Base-by-base conservation (phyloP, 768 basidiomycete genomes). In the Baorangia bicolor region DNA sequence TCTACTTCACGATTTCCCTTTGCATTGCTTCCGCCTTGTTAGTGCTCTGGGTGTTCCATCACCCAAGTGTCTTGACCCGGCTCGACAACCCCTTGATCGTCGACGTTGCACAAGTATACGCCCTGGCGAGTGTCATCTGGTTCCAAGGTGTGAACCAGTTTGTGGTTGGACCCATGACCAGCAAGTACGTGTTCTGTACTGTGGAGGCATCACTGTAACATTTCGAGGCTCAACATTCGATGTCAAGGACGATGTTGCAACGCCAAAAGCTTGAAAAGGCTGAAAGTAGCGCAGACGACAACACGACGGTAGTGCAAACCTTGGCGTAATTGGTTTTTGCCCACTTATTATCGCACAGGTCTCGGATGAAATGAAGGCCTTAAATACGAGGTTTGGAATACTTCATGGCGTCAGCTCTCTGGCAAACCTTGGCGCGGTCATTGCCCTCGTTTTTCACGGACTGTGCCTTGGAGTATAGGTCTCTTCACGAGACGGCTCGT, bases 191-290 rank as follows among this genome's bases (percentile, higher is more conserved):
- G 66, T 37, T 41, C 25, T 37, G 11, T 31, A 21, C 8, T 6
- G 11, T 5, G 34, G 14, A 25, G 10, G 4, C 38, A 31, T 51
- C 27, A 33, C 18, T 21, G 16, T n/a, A 33, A 23, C 21, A 49
- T 41, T 18, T 28, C 37, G n/a, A 33, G 30, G 18, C 39, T 16
- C 5, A 13, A 35, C 21, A 11, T 23, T 27, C 16, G 8, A 37
- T 33, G 35, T 38, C 30, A 45, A 90, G 89, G 69, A 83, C 84
- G n/a, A 88, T 88, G 87, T 85, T 87, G 68, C 70, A 85, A 68
- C 78, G 90, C 53, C 85, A 89, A 46, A 83, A 77, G 58, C 73
- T 86, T 55, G 89, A 93, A 75, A 88, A 90, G 64, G 78, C 83
- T 42, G 88, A 91, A 69, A 84, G 85, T 12, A 88, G 86, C 69